Percentiles rank a stretch among this genome's conserved stretches.
phyloP scores from a whole-genome alignment of 202 grass and related monocot species.

The Digitaria exilis region DNA sequence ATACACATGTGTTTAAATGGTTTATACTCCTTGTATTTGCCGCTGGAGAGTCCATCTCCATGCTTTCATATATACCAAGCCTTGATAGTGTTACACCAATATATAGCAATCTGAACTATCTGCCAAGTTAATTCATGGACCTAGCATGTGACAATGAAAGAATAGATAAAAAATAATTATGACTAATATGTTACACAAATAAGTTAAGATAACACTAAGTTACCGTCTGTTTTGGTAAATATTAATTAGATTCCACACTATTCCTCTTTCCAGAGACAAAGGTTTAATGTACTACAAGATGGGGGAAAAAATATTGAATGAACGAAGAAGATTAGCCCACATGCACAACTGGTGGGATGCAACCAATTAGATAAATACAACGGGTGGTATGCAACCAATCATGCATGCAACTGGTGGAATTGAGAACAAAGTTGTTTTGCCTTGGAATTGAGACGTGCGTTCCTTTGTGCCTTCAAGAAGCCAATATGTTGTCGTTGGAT shows the following conservation, averaged over 20 bases:
- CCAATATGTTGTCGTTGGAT: no score
- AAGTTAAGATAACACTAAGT: neutral
- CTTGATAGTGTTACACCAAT: no score
- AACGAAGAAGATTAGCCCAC: neutral
- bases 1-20: neutral
- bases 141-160: no score
- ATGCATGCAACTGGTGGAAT: neutral
- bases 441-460: neutral
- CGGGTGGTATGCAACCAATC: neutral
- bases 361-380: no score
- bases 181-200: neutral
- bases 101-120: no score
- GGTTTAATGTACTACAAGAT: neutral
- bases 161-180: neutral
- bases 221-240: neutral
- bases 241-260: neutral
- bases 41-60: neutral
- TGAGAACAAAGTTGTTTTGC: neutral
- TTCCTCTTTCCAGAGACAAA: neutral
- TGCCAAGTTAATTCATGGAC: no score
- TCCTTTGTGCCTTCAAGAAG: neutral
- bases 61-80: neutral
- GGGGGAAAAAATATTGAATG: neutral
- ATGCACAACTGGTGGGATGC: neutral
- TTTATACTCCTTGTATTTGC: neutral